Conservation (phyloP, 75 land plant species). For the Selaginella moellendorffii region DNA sequence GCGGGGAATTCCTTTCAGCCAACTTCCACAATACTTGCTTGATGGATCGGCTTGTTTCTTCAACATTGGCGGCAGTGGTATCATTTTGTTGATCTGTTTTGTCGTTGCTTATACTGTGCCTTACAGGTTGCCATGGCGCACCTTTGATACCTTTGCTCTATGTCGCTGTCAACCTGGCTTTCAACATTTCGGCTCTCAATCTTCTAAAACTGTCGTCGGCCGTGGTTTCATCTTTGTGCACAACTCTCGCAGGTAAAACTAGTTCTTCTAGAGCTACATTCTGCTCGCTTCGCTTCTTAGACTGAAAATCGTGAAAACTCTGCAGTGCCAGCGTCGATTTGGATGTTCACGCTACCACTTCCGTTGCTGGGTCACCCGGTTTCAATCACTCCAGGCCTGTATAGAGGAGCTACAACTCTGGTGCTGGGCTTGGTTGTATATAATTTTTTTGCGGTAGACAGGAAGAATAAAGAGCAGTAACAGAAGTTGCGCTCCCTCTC, state of each 20-base stretch:
- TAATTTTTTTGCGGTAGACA: constrained; percentile 21
- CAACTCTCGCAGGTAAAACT: constrained; percentile 56
- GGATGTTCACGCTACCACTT: constrained; percentile 73
- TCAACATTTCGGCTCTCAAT: constrained; percentile 71
- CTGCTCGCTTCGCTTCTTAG: too few species aligned
- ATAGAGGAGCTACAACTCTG: constrained; percentile 49
- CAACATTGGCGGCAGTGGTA: constrained; percentile 29
- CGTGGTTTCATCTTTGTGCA: constrained; percentile 65
- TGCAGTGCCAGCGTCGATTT: constrained; percentile 81
- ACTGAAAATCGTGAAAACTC: too few species aligned
- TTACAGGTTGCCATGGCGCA: constrained; percentile 68
- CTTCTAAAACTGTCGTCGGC: constrained; percentile 87
- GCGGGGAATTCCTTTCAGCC: constrained; percentile 57
- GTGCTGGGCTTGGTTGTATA: constrained; percentile 63
- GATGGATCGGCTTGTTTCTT: constrained; percentile 72
- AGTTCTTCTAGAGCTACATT: neutral
- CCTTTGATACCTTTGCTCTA: constrained; percentile 69
- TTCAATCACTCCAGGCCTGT: constrained; percentile 53
- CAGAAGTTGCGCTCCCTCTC: too few species aligned
- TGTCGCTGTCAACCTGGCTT: constrained; percentile 59
- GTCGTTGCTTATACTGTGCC: too few species aligned
- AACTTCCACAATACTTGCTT: constrained; percentile 48
- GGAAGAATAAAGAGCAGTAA: neutral
- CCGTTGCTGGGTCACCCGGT: constrained; percentile 68
- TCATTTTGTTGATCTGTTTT: neutral